These are phyloP conservation scores for Calonectria multiphialidica DNA, from an alignment of 2,329 filamentous ascomycete genomes.

Conservation along the genomic window DNA sequence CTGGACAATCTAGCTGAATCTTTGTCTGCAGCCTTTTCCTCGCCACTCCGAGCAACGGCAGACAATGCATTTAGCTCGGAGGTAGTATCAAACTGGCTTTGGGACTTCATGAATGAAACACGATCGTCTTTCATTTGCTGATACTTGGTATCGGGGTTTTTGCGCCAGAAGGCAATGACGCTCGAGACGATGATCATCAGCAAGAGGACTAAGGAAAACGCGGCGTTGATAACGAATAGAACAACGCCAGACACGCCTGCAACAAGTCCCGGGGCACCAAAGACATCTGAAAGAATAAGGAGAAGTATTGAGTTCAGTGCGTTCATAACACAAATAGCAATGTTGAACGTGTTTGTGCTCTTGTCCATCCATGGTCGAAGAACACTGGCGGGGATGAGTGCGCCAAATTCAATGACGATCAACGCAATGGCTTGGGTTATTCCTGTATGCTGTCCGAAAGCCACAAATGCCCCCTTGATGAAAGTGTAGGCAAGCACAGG, in stretches of 20 bases:
- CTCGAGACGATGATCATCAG: constrained; percentile 77
- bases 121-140: constrained; percentile 89
- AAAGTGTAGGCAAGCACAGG: constrained; percentile 82
- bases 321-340: constrained; percentile 89
- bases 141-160: neutral
- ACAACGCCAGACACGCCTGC: constrained; percentile 89
- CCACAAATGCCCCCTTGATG: constrained; percentile 89
- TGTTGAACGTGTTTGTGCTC: constrained; percentile 97
- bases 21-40: neutral
- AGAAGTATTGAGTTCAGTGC: constrained; percentile 92
- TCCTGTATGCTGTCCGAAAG: constrained; percentile 78
- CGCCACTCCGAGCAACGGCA: constrained; percentile 86
- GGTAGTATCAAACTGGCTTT: constrained; percentile 81
- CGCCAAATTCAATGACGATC: constrained; percentile 83
- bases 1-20: neutral
- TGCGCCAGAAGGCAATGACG: constrained; percentile 75
- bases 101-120: constrained; percentile 97
- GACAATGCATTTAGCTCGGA: constrained; percentile 89
- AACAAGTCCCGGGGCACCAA: constrained; percentile 85
- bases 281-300: constrained; percentile 87
- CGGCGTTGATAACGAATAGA: constrained; percentile 89
- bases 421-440: constrained; percentile 85
- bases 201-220: constrained; percentile 84
- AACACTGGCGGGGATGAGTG: constrained; percentile 82
- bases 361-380: constrained; percentile 98